Percentiles rank a stretch among this genome's conserved stretches.
These are phyloP conservation scores for Ophiostoma tasmaniense DNA, from an alignment of 2,329 filamentous ascomycete genomes.

Conservation along the genomic window DNA sequence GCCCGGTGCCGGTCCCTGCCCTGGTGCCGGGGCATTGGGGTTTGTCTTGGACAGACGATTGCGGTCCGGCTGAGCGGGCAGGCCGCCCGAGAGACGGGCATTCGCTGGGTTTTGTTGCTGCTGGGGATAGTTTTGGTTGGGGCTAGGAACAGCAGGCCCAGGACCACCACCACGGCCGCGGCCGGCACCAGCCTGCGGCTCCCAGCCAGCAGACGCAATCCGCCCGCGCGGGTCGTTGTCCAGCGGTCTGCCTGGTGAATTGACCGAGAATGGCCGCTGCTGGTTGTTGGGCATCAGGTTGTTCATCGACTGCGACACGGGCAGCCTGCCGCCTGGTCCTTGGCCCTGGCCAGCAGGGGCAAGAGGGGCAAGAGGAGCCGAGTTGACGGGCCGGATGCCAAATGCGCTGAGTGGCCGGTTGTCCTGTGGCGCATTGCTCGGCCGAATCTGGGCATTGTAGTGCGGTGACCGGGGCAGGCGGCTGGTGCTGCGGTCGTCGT, in stretches of 20 bases:
- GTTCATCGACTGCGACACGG: constrained; percentile 39
- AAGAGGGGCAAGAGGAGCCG: neutral
- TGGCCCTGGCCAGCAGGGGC: too few species aligned
- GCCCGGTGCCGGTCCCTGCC: neutral
- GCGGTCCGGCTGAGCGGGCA: constrained; percentile 18
- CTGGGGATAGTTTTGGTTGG: constrained; percentile 21
- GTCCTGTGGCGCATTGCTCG: constrained; percentile 35
- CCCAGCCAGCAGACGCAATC: constrained; percentile 37
- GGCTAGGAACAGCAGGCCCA: constrained; percentile 8
- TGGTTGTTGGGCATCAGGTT: constrained; percentile 30
- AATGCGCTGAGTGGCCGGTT: constrained; percentile 46
- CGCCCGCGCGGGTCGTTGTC: constrained; percentile 35
- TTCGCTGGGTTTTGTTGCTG: neutral
- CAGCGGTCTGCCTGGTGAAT: constrained; percentile 21
- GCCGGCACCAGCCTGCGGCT: constrained; percentile 30
- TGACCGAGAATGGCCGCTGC: constrained; percentile 29
- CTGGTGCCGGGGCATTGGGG: constrained; percentile 10
- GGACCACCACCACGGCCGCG: constrained; percentile 33
- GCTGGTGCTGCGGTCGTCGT: constrained; percentile 36
- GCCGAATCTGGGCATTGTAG: constrained; percentile 40
- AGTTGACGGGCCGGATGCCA: constrained; percentile 42
- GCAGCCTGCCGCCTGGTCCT: constrained; percentile 22
- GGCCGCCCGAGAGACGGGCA: neutral
- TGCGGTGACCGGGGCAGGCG: constrained; percentile 31
- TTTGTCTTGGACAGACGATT: constrained; percentile 34